Evolutionary conservation across 345 rosid species (phyloP).

Genomic region (Syzygium grande): DNA sequence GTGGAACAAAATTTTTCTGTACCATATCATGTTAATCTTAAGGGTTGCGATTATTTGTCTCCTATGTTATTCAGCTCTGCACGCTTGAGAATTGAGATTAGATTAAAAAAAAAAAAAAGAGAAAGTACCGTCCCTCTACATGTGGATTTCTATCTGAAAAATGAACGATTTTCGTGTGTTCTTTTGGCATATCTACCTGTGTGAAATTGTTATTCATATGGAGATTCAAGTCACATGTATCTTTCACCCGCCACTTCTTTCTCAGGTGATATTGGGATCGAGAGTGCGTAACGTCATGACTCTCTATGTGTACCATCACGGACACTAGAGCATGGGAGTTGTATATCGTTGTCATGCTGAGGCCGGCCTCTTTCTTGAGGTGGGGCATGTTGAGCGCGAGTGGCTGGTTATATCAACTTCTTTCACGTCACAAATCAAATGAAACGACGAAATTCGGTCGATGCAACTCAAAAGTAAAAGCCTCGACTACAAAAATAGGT

Average conservation of each 20-base stretch:
- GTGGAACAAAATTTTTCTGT: not conserved
- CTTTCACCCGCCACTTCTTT: not conserved
- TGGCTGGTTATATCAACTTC: too few species aligned
- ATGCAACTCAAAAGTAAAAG: not conserved
- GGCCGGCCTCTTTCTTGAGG: not conserved
- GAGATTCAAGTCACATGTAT: not conserved
- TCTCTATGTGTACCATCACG: not conserved
- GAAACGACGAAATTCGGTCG: not conserved
- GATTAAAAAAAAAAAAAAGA: not conserved
- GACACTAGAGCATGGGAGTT: not conserved
- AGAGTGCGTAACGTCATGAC: fast-evolving
- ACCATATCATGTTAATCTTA: not conserved
- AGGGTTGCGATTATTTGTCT: not conserved
- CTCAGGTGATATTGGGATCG: not conserved
- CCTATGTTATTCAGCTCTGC: not conserved
- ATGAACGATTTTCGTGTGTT: not conserved
- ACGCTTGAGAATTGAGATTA: not conserved
- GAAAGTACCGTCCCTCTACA: fast-evolving
- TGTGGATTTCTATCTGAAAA: not conserved
- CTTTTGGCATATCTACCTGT: not conserved
- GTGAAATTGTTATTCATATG: not conserved
- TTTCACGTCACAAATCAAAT: too few species aligned
- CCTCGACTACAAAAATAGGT: not conserved
- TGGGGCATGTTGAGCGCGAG: fast-evolving
- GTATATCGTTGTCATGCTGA: too few species aligned